phyloP scores from a whole-genome alignment of 2,329 filamentous ascomycete species.

The Aureobasidium musti region DNA sequence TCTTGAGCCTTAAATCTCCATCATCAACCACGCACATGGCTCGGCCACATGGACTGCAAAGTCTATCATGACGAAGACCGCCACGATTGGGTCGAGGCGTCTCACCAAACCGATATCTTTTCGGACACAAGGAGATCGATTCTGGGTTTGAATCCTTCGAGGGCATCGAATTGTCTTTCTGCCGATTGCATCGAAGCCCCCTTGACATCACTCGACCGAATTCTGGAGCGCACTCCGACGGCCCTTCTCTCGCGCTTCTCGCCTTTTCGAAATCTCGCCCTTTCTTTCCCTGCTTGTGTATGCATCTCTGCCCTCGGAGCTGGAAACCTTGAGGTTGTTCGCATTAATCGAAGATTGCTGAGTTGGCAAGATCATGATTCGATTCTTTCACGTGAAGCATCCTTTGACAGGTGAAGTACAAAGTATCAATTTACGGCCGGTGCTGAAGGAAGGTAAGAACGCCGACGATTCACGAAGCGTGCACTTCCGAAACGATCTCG shows the following conservation, averaged over 20 bases:
- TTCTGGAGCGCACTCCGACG: constrained; percentile 15
- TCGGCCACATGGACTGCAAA: background rate
- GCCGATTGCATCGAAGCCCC: constrained; percentile 9
- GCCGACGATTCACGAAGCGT: background rate
- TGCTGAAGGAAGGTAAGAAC: background rate
- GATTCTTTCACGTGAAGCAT: background rate
- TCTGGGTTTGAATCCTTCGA: background rate
- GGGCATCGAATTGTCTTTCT: background rate
- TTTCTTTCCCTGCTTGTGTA: background rate
- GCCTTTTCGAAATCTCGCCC: background rate
- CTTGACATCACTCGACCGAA: constrained; percentile 20
- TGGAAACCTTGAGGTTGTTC: constrained; percentile 8
- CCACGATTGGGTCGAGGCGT: background rate
- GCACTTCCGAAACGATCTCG: constrained; percentile 1
- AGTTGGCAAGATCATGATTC: background rate
- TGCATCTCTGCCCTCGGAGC: background rate
- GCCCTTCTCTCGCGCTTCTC: background rate
- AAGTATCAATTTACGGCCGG: background rate
- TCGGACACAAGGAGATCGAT: constrained; percentile 13
- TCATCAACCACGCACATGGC: constrained; percentile 12
- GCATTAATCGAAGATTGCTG: background rate
- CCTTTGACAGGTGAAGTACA: background rate
- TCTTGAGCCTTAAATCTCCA: constrained; percentile 6
- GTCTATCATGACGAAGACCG: background rate
- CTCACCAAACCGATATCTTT: background rate